A percentile compares a stretch with the other conserved stretches of the same genome.
phyloP scores from a whole-genome alignment of 2,329 filamentous ascomycete species.

The Dendryphion nanum region DNA sequence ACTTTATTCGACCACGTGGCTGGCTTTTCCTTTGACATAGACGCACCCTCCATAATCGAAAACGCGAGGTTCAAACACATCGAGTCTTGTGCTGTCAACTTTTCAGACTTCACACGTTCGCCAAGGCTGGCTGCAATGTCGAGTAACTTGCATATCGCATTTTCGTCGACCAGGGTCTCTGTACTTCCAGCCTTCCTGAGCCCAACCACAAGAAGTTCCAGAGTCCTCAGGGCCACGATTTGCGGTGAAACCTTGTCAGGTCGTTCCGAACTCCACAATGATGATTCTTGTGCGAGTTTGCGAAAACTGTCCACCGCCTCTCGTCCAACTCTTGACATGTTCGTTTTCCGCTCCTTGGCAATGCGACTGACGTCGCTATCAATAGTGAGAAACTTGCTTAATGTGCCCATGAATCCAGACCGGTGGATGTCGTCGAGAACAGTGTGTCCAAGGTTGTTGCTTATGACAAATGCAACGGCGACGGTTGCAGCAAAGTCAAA shows the following conservation, averaged over 20 bases:
- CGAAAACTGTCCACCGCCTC: constrained; percentile 57
- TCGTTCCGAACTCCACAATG: constrained; percentile 59
- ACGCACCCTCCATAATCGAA: constrained; percentile 54
- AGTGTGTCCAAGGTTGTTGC: constrained; percentile 60
- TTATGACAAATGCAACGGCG: constrained; percentile 62
- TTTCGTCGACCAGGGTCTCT: constrained; percentile 47
- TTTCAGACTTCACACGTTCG: constrained; percentile 14
- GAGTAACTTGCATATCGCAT: constrained; percentile 40
- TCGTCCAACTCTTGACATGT: constrained; percentile 66
- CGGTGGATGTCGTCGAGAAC: constrained; percentile 57
- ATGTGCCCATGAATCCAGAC: constrained; percentile 55
- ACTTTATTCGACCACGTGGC: constrained; percentile 43
- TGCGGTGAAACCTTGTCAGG: constrained; percentile 60
- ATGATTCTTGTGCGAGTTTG: constrained; percentile 50
- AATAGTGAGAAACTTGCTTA: constrained; percentile 56
- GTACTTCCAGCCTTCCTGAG: constrained; percentile 50
- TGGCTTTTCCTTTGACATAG: constrained; percentile 43
- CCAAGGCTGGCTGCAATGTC: constrained; percentile 37
- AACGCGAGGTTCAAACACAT: constrained; percentile 41
- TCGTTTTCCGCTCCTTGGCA: constrained; percentile 64
- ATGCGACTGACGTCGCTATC: constrained; percentile 59
- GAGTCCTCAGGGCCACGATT: constrained; percentile 60
- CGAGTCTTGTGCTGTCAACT: constrained; percentile 17
- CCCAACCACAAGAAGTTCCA: constrained; percentile 58
- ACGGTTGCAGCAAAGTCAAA: constrained; percentile 64